Evolutionary conservation across 441 rosid species (phyloP).

Genomic region (Erodium moschatum): DNA sequence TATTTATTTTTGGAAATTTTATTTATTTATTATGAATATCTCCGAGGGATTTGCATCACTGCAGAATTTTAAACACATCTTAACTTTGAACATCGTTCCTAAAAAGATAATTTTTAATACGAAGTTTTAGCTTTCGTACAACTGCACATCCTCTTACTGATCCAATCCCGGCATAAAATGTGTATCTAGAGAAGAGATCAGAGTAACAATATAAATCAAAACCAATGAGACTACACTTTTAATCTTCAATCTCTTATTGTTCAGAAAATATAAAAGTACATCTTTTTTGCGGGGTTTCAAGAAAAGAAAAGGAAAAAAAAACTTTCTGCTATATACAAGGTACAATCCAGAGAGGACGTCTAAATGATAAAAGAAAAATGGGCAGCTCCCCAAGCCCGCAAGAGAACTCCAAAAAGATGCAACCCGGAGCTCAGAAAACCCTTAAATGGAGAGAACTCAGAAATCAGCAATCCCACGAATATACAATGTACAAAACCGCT

Average conservation of each 20-base stretch:
- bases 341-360: constrained; percentile 12
- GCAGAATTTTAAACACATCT: too few species aligned
- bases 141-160: too few species aligned
- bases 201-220: neutral
- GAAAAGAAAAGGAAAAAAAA: too few species aligned
- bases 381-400: constrained; percentile 28
- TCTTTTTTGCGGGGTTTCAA: neutral
- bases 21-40: too few species aligned
- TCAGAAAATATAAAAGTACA: constrained; percentile 22
- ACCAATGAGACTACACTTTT: constrained; percentile 6
- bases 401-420: constrained; percentile 13
- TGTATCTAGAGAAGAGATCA: too few species aligned
- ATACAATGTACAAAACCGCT: constrained; percentile 21
- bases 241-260: constrained; percentile 29
- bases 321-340: constrained; percentile 33
- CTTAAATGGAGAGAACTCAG: constrained; percentile 8
- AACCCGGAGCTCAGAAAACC: constrained; percentile 9
- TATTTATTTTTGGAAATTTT: too few species aligned
- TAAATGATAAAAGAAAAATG: too few species aligned
- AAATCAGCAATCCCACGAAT: constrained; percentile 19
- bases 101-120: too few species aligned
- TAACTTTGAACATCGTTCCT: too few species aligned
- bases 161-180: too few species aligned
- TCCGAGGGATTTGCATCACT: too few species aligned
- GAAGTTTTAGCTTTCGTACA: too few species aligned